These are phyloP conservation scores for Penicillium ochrochloron DNA, from an alignment of 495 filamentous ascomycete genomes.

Conservation along the genomic window DNA sequence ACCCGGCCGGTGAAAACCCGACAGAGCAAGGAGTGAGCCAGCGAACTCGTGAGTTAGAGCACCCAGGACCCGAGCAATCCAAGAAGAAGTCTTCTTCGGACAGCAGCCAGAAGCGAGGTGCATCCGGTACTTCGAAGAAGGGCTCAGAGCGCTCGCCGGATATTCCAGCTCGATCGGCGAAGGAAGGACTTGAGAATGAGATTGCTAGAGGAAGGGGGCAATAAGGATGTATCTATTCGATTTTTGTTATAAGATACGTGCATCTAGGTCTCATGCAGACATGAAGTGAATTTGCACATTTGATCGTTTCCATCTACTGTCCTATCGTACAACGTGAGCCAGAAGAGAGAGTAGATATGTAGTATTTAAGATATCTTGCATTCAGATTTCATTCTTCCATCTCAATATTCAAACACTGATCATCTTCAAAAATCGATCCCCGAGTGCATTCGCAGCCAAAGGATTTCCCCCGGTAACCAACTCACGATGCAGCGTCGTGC, in stretches of 20 bases:
- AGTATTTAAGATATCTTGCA: no score
- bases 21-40: slow-evolving; percentile 10
- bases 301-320: neutral
- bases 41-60: slow-evolving; percentile 23
- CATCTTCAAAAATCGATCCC: slow-evolving; percentile 40
- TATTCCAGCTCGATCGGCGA: neutral
- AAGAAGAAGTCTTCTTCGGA: slow-evolving; percentile 1
- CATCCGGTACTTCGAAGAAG: neutral
- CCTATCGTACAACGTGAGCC: neutral
- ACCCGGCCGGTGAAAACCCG: slow-evolving; percentile 12
- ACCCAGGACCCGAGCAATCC: slow-evolving; percentile 18
- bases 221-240: neutral
- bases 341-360: neutral
- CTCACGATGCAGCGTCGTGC: slow-evolving; percentile 34
- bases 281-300: neutral
- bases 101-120: neutral
- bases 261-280: neutral
- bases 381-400: neutral
- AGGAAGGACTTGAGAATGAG: slow-evolving; percentile 4
- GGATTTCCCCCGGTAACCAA: slow-evolving; percentile 38
- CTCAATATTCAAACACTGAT: slow-evolving; percentile 28
- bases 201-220: neutral
- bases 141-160: neutral
- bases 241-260: neutral
- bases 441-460: slow-evolving; percentile 35